Evolutionary conservation across 2,329 filamentous ascomycete genomes (phyloP).

Genomic region (Apiospora hydei): DNA sequence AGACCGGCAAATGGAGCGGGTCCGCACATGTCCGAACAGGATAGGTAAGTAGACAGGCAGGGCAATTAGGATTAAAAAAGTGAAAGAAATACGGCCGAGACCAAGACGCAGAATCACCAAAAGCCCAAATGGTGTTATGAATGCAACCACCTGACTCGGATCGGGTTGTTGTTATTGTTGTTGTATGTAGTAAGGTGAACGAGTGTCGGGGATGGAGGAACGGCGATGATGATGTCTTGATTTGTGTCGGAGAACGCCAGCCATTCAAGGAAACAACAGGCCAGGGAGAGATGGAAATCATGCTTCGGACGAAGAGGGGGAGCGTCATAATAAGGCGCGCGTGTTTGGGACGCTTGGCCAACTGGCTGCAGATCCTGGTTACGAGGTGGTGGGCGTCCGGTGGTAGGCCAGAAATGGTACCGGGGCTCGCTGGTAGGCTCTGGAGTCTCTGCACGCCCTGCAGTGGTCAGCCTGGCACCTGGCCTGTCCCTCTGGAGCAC

Average conservation of each 20-base stretch:
- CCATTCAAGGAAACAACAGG: slow-evolving; percentile 15
- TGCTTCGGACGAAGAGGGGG: slow-evolving; percentile 10
- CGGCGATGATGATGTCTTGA: slow-evolving; percentile 16
- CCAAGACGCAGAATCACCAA: neutral
- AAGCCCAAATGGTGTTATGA: neutral
- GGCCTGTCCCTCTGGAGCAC: neutral
- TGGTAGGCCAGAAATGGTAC: no score
- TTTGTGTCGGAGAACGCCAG: slow-evolving; percentile 14
- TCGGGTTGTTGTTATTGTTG: slow-evolving; percentile 9
- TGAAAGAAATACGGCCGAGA: neutral
- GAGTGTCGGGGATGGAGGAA: neutral
- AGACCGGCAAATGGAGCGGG: neutral
- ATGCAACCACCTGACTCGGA: slow-evolving; percentile 17
- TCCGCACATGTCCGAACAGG: slow-evolving; percentile 1
- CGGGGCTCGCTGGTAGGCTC: neutral
- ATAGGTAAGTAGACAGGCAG: neutral
- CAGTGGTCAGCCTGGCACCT: neutral
- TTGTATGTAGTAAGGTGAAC: neutral
- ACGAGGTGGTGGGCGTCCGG: no score
- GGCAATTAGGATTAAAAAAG: neutral
- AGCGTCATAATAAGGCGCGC: slow-evolving; percentile 18
- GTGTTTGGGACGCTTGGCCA: slow-evolving; percentile 18
- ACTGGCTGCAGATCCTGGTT: slow-evolving; percentile 18
- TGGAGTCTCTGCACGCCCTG: neutral
- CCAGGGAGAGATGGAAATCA: slow-evolving; percentile 11